phyloP scores from a whole-genome alignment of 1,139 yeast genomes.

The Kodamaea plutei region DNA sequence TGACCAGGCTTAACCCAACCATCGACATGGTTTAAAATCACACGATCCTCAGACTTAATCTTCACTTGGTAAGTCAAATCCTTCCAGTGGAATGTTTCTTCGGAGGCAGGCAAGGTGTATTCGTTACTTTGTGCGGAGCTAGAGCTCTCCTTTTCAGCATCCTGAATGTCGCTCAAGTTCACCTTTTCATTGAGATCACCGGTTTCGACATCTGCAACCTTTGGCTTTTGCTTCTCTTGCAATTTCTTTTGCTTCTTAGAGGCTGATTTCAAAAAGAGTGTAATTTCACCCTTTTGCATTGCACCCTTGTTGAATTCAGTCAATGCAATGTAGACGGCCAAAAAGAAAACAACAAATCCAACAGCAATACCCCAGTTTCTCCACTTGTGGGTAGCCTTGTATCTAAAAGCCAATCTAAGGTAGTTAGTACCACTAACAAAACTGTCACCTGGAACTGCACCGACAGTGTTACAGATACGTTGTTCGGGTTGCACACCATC shows the following conservation, averaged over 20 bases:
- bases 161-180: conserved; percentile 13
- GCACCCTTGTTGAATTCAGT: conserved; percentile 70
- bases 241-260: conserved; percentile 25
- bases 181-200: conserved; percentile 15
- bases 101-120: conserved; percentile 11
- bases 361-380: conserved; percentile 73
- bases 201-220: conserved; percentile 12
- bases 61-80: conserved; percentile 71
- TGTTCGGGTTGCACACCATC: conserved; percentile 31
- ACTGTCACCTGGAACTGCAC: conserved; percentile 54
- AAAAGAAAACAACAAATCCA: conserved; percentile 53
- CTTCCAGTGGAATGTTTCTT: conserved; percentile 72
- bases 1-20: conserved; percentile 51
- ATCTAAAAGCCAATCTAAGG: conserved; percentile 42
- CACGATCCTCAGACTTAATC: conserved; percentile 60
- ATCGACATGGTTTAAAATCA: conserved; percentile 64
- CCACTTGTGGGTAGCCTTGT: conserved; percentile 66
- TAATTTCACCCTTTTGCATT: conserved; percentile 78
- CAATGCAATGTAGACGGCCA: conserved; percentile 50
- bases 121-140: conserved; percentile 1
- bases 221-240: conserved; percentile 21
- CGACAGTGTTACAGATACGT: conserved; percentile 59
- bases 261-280: conserved; percentile 51
- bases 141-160: conserved; percentile 12
- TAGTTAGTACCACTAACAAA: conserved; percentile 58